phyloP scores from a whole-genome alignment of 129 eudicot species.

The Cynara cardunculus region DNA sequence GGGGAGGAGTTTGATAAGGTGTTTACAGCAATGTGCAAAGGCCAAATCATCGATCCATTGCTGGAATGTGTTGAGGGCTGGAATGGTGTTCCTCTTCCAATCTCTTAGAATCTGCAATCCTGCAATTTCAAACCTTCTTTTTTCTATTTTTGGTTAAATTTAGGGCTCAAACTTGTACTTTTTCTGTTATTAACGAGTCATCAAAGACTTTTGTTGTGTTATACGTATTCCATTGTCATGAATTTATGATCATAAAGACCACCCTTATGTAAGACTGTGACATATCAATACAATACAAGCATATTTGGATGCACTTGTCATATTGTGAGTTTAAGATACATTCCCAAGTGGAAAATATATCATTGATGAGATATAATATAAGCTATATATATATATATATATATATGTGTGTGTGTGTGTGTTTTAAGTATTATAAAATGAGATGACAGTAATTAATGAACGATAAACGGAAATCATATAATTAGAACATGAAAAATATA shows the following conservation, averaged over 20 bases:
- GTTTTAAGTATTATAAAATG: background rate
- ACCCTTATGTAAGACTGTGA: background rate
- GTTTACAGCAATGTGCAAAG: slow-evolving; percentile 59
- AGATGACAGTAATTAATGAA: background rate
- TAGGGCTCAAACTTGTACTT: slow-evolving; percentile 8
- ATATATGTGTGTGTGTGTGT: background rate
- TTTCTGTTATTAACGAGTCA: background rate
- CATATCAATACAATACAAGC: background rate
- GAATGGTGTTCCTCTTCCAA: slow-evolving; percentile 77
- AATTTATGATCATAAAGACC: background rate
- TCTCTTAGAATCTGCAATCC: slow-evolving; percentile 18
- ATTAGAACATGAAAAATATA: background rate
- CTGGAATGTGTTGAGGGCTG: slow-evolving; percentile 59
- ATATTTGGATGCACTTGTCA: background rate
- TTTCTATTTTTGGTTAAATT: background rate
- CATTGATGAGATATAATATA: background rate
- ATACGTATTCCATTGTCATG: slow-evolving; percentile 7
- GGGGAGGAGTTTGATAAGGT: slow-evolving; percentile 81
- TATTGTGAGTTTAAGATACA: background rate
- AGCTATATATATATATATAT: too few relatives aligned
- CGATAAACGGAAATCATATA: background rate
- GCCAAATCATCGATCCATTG: slow-evolving; percentile 66
- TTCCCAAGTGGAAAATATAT: background rate
- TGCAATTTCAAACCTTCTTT: background rate
- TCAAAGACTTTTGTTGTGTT: background rate